These are phyloP conservation scores for Flaveria robusta DNA, from an alignment of 129 eudicot species.

Conservation along the genomic window DNA sequence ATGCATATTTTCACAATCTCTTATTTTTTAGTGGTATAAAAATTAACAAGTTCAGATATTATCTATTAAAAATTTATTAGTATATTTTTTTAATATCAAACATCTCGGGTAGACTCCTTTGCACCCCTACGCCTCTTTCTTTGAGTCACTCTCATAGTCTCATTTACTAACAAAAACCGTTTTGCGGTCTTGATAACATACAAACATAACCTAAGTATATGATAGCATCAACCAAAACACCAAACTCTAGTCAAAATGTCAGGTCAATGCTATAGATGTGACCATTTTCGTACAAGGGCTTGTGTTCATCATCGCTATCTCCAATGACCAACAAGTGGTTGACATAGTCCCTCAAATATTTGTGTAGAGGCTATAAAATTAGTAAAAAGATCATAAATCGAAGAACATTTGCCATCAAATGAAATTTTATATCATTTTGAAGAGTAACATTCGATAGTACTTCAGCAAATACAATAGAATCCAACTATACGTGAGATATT, in stretches of 20 bases:
- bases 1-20: no score
- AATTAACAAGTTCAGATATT: no score
- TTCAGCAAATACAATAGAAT: slow-evolving; percentile 27
- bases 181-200: neutral
- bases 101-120: neutral
- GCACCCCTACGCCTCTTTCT: neutral
- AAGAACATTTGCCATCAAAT: neutral
- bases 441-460: slow-evolving; percentile 11
- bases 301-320: neutral
- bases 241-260: neutral
- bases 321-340: neutral
- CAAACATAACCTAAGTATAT: neutral
- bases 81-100: no score
- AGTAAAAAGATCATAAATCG: neutral
- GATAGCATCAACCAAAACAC: neutral
- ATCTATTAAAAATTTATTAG: no score
- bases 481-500: slow-evolving; percentile 50
- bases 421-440: slow-evolving; percentile 1
- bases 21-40: no score
- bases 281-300: neutral
- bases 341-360: neutral
- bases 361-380: neutral
- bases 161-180: neutral
- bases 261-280: neutral
- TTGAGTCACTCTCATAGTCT: no score